Conservation (phyloP, 169 alveolate genomes). For the Cryptosporidium felis region DNA sequence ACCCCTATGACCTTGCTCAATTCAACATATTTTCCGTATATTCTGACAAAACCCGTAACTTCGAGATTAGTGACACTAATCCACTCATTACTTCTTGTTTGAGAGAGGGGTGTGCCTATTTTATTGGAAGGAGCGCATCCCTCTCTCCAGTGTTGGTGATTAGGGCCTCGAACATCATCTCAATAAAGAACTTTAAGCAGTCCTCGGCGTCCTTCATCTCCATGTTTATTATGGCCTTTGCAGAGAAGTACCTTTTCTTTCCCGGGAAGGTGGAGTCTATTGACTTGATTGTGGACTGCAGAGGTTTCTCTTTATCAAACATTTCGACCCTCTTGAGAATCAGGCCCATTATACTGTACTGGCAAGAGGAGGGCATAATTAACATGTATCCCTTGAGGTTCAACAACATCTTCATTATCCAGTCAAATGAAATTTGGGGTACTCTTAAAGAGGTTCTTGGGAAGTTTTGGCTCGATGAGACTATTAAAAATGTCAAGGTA, state of each 20-base stretch:
- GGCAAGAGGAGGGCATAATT: conserved; percentile 53
- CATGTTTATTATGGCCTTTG: conserved; percentile 56
- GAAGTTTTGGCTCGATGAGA: conserved; percentile 4
- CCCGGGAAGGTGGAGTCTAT: conserved; percentile 52
- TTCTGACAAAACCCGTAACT: conserved; percentile 16
- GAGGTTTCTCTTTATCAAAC: conserved; percentile 13
- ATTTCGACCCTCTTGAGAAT: conserved; percentile 32
- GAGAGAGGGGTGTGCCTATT: conserved; percentile 57
- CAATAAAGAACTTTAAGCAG: conserved; percentile 50
- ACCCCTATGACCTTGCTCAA: conserved; percentile 39
- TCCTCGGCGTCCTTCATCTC: conserved; percentile 27
- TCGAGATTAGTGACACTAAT: conserved; percentile 33
- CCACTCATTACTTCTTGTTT: conserved; percentile 25
- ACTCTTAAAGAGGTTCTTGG: conserved; percentile 23
- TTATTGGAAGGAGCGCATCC: conserved; percentile 42
- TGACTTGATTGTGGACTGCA: conserved; percentile 44
- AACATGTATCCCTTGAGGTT: conserved; percentile 45
- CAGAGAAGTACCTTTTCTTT: conserved; percentile 44
- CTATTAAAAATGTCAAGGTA: not conserved
- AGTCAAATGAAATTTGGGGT: conserved; percentile 13
- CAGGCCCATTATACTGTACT: conserved; percentile 21
- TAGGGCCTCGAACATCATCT: conserved; percentile 7
- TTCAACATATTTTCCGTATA: conserved; percentile 12
- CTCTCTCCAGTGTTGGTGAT: conserved; percentile 31
- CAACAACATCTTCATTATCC: conserved; percentile 8